phyloP scores from a whole-genome alignment of 306 rosid species.

The Datisca glomerata region DNA sequence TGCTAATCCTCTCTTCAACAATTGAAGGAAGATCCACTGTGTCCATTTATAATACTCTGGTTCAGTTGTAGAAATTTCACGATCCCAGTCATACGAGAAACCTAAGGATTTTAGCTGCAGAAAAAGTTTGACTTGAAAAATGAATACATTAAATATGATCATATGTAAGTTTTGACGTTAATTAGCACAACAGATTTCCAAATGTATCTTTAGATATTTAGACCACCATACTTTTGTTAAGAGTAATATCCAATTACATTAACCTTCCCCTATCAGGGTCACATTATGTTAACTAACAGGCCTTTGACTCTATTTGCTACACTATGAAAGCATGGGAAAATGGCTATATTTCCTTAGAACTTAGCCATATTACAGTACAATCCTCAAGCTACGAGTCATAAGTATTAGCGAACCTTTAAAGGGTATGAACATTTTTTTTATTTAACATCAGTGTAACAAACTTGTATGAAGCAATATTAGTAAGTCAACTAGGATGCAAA shows the following conservation, averaged over 20 bases:
- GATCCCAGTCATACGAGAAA: conserved; percentile 96
- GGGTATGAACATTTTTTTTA: neutral
- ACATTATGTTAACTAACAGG: too few species aligned
- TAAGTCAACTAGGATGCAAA: too few species aligned
- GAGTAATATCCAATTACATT: neutral
- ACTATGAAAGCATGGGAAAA: too few species aligned
- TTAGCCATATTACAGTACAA: too few species aligned
- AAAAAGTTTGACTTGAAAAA: too few species aligned
- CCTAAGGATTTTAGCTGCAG: conserved; percentile 90
- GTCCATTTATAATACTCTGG: conserved; percentile 97
- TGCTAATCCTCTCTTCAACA: conserved; percentile 84
- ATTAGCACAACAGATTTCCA: neutral
- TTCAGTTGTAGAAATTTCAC: conserved; percentile 87
- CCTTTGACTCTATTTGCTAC: too few species aligned
- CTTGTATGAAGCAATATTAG: neutral
- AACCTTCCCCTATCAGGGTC: neutral
- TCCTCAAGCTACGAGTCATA: too few species aligned
- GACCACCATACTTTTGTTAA: neutral
- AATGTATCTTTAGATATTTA: neutral
- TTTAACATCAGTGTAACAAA: neutral
- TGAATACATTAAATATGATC: too few species aligned
- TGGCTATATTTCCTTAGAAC: too few species aligned
- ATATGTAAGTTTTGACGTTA: too few species aligned
- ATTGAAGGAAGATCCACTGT: conserved; percentile 95
- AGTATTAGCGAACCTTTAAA: too few species aligned